Evolutionary conservation across 768 basidiomycete species (phyloP).

Genomic region (Neoboletus magnificus): DNA sequence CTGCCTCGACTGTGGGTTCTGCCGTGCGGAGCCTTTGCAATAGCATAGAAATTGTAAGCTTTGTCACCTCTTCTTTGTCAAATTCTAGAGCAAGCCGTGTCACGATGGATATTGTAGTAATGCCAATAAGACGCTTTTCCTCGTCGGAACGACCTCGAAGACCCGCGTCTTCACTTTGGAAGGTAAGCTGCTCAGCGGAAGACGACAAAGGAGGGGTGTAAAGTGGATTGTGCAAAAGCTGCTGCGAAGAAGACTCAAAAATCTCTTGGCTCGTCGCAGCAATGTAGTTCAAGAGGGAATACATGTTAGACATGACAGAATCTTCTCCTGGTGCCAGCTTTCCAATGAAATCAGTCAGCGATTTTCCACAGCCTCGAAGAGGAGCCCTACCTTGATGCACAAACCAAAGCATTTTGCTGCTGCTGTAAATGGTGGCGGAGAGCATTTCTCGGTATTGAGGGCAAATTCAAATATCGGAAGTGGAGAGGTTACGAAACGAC

Average conservation of each 20-base stretch:
- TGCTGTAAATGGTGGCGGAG: conserved; percentile 75
- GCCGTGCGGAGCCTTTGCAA: conserved; percentile 81
- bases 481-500: conserved; percentile 86
- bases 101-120: conserved; percentile 90
- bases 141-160: conserved; percentile 74
- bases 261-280: conserved; percentile 79
- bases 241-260: conserved; percentile 48
- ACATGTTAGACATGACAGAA: conserved; percentile 91
- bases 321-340: conserved; percentile 86
- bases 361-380: neutral
- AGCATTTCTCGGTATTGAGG: conserved; percentile 67
- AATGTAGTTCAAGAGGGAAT: conserved; percentile 92
- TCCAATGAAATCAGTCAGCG: conserved; percentile 3
- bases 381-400: conserved; percentile 67
- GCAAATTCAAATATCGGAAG: conserved; percentile 85
- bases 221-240: conserved; percentile 41
- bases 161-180: conserved; percentile 60
- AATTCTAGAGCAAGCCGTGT: conserved; percentile 87
- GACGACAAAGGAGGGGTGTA: conserved; percentile 30
- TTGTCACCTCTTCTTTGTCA: conserved; percentile 80
- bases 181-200: conserved; percentile 45
- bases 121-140: conserved; percentile 78
- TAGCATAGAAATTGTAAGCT: conserved; percentile 88
- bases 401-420: conserved; percentile 89
- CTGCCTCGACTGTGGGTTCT: conserved; percentile 86